Percentiles rank a stretch among this genome's conserved stretches.
phyloP scores from a whole-genome alignment of 805 yeast species.

The Starmerella vitae region DNA sequence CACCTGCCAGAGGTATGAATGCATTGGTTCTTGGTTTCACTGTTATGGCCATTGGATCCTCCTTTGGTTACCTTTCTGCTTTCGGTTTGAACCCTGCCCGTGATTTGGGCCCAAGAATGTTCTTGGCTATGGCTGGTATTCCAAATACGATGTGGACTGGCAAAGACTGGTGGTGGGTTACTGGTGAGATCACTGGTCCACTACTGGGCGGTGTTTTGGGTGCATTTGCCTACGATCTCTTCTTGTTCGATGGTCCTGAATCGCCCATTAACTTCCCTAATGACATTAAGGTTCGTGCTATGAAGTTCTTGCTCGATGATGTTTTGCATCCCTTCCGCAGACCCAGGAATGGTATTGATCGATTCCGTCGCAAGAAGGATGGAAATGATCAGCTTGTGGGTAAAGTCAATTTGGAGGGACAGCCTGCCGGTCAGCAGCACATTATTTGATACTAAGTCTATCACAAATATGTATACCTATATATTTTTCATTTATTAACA shows the following conservation, averaged over 20 bases:
- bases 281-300: background rate
- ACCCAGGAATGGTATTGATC: background rate
- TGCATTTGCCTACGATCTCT: conserved; percentile 38
- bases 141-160: conserved; percentile 31
- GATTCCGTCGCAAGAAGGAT: background rate
- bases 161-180: conserved; percentile 4
- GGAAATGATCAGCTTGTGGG: background rate
- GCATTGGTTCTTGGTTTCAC: conserved; percentile 37
- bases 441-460: background rate
- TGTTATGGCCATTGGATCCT: conserved; percentile 35
- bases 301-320: conserved; percentile 2
- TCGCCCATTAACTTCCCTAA: conserved; percentile 34
- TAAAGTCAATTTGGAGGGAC: conserved; percentile 1
- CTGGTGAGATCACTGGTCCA: conserved; percentile 35
- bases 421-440: conserved; percentile 6
- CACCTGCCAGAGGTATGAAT: conserved; percentile 33
- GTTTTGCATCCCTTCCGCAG: background rate
- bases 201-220: conserved; percentile 37
- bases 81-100: conserved; percentile 43
- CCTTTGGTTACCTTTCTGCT: conserved; percentile 41
- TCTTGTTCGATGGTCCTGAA: conserved; percentile 40
- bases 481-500: background rate
- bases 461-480: background rate
- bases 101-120: conserved; percentile 43
- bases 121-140: conserved; percentile 37